Conservation (phyloP, 768 basidiomycete genomes). For the Trametes meyenii region DNA sequence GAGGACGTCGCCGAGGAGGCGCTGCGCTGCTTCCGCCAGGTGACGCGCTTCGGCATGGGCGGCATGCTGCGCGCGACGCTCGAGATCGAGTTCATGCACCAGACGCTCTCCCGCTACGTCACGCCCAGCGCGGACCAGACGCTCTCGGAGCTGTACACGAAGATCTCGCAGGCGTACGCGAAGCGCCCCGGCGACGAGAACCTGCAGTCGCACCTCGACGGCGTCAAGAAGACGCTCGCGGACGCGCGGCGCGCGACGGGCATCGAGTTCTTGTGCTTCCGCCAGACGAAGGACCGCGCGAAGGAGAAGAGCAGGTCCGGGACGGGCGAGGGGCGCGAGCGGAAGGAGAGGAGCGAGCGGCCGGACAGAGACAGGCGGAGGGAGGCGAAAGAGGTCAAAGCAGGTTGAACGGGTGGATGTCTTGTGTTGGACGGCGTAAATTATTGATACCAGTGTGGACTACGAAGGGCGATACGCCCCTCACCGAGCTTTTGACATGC, state of each 20-base stretch:
- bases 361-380: slow-evolving; percentile 7
- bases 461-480: background rate
- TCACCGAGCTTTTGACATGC: background rate
- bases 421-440: background rate
- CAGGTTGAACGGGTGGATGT: background rate
- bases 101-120: slow-evolving; percentile 89
- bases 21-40: slow-evolving; percentile 81
- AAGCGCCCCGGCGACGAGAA: slow-evolving; percentile 85
- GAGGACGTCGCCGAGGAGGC: slow-evolving; percentile 85
- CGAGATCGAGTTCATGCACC: slow-evolving; percentile 99
- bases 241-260: slow-evolving; percentile 90
- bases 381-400: background rate
- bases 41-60: slow-evolving; percentile 94
- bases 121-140: slow-evolving; percentile 78
- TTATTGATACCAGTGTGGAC: slow-evolving; percentile 4
- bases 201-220: slow-evolving; percentile 84
- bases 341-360: slow-evolving; percentile 11
- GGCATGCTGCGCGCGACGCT: slow-evolving; percentile 99
- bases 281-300: slow-evolving; percentile 57
- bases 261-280: slow-evolving; percentile 94
- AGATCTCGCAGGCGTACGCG: slow-evolving; percentile 91
- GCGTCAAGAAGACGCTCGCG: slow-evolving; percentile 86
- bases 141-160: slow-evolving; percentile 90
- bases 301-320: slow-evolving; percentile 24
- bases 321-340: background rate